phyloP scores from a whole-genome alignment of 2,329 filamentous ascomycete species.

The Sclerotinia trifoliorum region DNA sequence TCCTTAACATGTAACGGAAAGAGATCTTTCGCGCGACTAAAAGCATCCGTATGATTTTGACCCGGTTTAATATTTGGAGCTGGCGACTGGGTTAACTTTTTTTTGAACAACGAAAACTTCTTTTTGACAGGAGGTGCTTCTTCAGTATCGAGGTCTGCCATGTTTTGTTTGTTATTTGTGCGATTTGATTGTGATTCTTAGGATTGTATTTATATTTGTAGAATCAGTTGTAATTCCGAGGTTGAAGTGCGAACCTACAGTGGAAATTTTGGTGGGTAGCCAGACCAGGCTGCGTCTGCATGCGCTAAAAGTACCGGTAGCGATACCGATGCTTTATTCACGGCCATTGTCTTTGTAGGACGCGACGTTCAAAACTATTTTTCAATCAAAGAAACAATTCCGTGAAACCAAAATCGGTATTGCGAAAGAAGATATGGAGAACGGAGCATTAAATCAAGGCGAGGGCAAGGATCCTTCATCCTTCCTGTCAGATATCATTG shows the following conservation, averaged over 20 bases:
- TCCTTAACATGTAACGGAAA: conserved; percentile 48
- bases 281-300: not conserved
- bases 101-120: conserved; percentile 53
- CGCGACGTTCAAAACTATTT: not conserved
- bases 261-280: not conserved
- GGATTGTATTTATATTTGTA: not conserved
- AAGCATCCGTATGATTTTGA: conserved; percentile 45
- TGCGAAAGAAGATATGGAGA: conserved; percentile 62
- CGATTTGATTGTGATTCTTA: not conserved
- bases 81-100: conserved; percentile 47
- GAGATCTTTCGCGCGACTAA: conserved; percentile 48
- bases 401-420: not conserved
- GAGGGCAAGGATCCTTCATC: conserved; percentile 90
- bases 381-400: not conserved
- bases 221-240: not conserved
- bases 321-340: conserved; percentile 15
- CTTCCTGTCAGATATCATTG: conserved; percentile 92
- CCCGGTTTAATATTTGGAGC: conserved; percentile 40
- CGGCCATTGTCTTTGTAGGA: conserved; percentile 6
- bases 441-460: conserved; percentile 54
- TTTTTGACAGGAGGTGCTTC: conserved; percentile 27
- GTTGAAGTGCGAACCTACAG: not conserved
- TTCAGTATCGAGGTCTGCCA: conserved; percentile 20
- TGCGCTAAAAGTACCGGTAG: conserved; percentile 11
- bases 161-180: not conserved